A percentile compares a stretch with the other conserved stretches of the same genome.
phyloP scores from a whole-genome alignment of 257 asterid genomes.

The Gynochthodes officinalis region DNA sequence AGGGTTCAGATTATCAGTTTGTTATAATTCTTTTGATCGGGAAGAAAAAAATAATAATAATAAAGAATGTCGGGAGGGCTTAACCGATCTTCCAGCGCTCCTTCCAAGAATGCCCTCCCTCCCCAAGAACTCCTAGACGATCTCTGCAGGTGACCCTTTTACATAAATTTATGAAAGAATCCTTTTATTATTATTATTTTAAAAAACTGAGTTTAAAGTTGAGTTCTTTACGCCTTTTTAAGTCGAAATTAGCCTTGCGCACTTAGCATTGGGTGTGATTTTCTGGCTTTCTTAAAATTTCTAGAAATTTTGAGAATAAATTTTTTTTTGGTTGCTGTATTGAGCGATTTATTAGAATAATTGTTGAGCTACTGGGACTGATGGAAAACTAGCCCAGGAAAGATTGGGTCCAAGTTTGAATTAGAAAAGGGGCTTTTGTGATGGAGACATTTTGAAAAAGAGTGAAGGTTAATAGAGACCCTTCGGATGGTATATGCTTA shows the following conservation, averaged over 20 bases:
- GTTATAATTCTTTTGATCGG: not conserved
- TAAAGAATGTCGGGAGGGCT: constrained; percentile 57
- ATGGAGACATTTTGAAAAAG: not conserved
- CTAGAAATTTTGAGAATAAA: not conserved
- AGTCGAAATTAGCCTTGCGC: not conserved
- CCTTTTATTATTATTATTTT: not conserved
- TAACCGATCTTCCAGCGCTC: constrained; percentile 57
- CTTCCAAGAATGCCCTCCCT: constrained; percentile 74
- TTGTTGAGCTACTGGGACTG: not conserved
- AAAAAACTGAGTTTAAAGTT: not conserved
- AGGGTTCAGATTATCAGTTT: not conserved
- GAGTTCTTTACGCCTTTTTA: not conserved
- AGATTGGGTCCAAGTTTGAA: not conserved
- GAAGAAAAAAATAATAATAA: not conserved
- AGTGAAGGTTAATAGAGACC: not conserved
- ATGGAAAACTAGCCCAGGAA: not conserved
- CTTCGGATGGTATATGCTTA: not conserved
- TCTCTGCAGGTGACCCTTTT: constrained; percentile 69
- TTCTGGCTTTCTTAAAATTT: not conserved
- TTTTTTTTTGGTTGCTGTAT: not conserved
- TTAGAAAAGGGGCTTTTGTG: not conserved
- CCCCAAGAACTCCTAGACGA: constrained; percentile 96
- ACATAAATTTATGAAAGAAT: not conserved
- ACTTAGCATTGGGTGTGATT: not conserved
- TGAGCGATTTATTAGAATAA: not conserved